Evolutionary conservation across 2,329 filamentous ascomycete species (phyloP).

Genomic region (Fusarium metavorans): DNA sequence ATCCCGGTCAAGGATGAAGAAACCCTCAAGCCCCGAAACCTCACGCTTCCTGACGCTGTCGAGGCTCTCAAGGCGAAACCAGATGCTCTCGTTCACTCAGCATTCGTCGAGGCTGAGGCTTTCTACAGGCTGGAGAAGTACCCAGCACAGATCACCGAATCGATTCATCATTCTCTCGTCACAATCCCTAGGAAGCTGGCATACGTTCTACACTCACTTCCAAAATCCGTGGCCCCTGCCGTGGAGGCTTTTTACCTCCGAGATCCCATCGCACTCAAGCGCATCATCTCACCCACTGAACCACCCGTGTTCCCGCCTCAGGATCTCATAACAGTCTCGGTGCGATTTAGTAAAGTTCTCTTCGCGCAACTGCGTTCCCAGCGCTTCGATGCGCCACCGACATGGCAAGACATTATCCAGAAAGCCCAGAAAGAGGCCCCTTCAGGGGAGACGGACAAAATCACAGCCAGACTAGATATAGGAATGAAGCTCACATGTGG

Average conservation of each 20-base stretch:
- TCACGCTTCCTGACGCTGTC: conserved; percentile 76
- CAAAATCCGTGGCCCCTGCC: conserved; percentile 82
- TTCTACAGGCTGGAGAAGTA: conserved; percentile 91
- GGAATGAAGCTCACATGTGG: conserved; percentile 93
- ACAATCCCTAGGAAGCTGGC: conserved; percentile 86
- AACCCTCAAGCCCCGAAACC: conserved; percentile 49
- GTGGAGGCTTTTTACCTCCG: conserved; percentile 94
- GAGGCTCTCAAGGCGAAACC: conserved; percentile 68
- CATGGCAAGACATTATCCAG: conserved; percentile 56
- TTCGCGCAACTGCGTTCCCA: conserved; percentile 93
- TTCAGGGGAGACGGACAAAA: conserved; percentile 27
- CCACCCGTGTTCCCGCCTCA: conserved; percentile 76
- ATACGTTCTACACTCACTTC: conserved; percentile 79
- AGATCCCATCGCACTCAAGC: conserved; percentile 80
- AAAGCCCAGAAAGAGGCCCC: conserved; percentile 31
- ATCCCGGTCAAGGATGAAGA: conserved; percentile 67
- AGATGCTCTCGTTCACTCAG: conserved; percentile 74
- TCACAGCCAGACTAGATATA: conserved; percentile 64
- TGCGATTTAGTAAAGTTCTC: conserved; percentile 87
- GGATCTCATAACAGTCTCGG: conserved; percentile 83
- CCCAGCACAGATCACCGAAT: conserved; percentile 78
- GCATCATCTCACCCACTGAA: conserved; percentile 68
- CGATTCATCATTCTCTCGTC: conserved; percentile 80
- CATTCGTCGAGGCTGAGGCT: conserved; percentile 84
- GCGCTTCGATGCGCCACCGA: conserved; percentile 75